Conservation (phyloP, 768 basidiomycete species). For the Lactarius pseudohatsudake region DNA sequence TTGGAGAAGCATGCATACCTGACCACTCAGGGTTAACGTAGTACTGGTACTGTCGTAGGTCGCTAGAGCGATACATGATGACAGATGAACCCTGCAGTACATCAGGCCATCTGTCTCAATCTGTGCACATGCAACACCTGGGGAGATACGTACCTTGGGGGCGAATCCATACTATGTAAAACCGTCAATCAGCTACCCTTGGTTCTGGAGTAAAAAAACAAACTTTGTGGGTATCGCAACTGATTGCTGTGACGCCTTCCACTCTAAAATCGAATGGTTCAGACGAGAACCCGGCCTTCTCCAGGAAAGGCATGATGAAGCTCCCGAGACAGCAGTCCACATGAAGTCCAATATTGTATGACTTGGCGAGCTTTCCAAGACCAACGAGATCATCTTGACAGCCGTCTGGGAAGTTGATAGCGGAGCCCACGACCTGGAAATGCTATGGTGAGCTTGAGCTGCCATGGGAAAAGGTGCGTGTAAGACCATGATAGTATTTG, state of each 20-base stretch:
- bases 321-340: constrained; percentile 95
- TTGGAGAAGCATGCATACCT: constrained; percentile 43
- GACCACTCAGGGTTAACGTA: constrained; percentile 82
- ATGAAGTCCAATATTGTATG: constrained; percentile 80
- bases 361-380: constrained; percentile 71
- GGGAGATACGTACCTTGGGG: constrained; percentile 63
- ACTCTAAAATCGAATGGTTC: constrained; percentile 88
- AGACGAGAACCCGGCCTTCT: constrained; percentile 68
- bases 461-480: neutral
- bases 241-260: constrained; percentile 88
- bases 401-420: constrained; percentile 83
- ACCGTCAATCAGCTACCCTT: constrained; percentile 21
- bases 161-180: constrained; percentile 80
- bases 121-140: neutral
- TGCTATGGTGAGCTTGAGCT: constrained; percentile 10
- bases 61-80: constrained; percentile 86
- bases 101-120: constrained; percentile 2
- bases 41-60: constrained; percentile 80
- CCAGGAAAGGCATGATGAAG: constrained; percentile 92
- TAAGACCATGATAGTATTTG: constrained; percentile 82
- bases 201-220: neutral
- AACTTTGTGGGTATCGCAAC: constrained; percentile 95
- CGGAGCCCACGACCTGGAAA: constrained; percentile 76
- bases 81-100: constrained; percentile 76
- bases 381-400: constrained; percentile 83